Conservation (phyloP, 139 green algal genomes). For the Mesostigma viride region DNA sequence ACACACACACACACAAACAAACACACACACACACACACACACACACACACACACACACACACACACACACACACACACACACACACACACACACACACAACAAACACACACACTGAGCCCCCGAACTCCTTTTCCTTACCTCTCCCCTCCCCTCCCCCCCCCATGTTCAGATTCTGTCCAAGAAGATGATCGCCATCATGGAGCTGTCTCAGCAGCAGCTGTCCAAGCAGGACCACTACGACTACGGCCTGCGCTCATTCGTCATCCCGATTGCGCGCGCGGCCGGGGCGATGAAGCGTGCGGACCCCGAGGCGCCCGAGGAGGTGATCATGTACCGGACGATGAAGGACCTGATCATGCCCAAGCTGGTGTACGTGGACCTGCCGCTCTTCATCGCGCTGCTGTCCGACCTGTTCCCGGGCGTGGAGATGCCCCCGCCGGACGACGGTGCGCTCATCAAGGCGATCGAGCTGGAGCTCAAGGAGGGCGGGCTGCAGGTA, state of each 20-base stretch:
- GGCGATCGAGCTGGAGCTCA: slow-evolving; percentile 60
- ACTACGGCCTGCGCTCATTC: slow-evolving; percentile 68
- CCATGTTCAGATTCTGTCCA: slow-evolving; percentile 36
- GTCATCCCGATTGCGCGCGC: slow-evolving; percentile 72
- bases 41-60: no score
- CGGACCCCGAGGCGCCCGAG: slow-evolving; percentile 57
- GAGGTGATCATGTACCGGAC: slow-evolving; percentile 71
- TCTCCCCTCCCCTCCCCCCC: not conserved
- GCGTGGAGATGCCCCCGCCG: slow-evolving; percentile 53
- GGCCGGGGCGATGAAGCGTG: slow-evolving; percentile 61
- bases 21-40: no score
- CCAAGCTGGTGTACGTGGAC: slow-evolving; percentile 74
- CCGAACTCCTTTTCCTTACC: no score
- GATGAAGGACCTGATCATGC: slow-evolving; percentile 73
- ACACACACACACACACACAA: no score
- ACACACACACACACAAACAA: no score
- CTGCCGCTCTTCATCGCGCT: slow-evolving; percentile 72
- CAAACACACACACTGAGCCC: no score
- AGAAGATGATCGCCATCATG: slow-evolving; percentile 85
- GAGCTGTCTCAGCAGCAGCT: slow-evolving; percentile 76
- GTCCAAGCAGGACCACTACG: slow-evolving; percentile 76
- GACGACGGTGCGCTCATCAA: slow-evolving; percentile 46
- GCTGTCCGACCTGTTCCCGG: slow-evolving; percentile 71
- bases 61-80: no score
- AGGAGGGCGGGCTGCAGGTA: slow-evolving; percentile 54